Evolutionary conservation across 2,329 filamentous ascomycete genomes (phyloP).

Genomic region (Monosporascus sp.): DNA sequence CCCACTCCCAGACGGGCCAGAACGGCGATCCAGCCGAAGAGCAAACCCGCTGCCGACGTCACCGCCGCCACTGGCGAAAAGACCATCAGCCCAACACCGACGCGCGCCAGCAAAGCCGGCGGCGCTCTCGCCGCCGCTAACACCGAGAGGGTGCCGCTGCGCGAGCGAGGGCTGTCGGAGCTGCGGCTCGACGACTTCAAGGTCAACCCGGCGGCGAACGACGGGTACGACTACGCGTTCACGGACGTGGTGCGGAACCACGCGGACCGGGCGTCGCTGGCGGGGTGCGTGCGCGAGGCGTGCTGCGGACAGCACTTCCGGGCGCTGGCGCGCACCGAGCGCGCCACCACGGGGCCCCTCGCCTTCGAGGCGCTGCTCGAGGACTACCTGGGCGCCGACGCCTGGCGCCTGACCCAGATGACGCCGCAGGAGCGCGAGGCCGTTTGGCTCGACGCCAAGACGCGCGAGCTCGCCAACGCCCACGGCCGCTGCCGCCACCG

Average conservation of each 20-base stretch:
- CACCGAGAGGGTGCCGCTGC: conserved; percentile 39
- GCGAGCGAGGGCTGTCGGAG: conserved; percentile 49
- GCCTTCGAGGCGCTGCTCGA: conserved; percentile 40
- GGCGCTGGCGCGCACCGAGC: conserved; percentile 53
- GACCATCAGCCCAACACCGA: conserved; percentile 1
- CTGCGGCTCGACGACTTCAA: conserved; percentile 72
- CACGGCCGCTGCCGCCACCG: conserved; percentile 73
- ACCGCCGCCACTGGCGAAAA: conserved; percentile 9
- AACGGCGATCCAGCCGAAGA: conserved; percentile 3
- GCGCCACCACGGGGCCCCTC: conserved; percentile 25
- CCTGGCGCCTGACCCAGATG: conserved; percentile 56
- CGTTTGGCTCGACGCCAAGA: conserved; percentile 70
- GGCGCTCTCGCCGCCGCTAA: neutral
- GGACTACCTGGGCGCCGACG: conserved; percentile 50
- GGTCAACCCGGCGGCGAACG: conserved; percentile 67
- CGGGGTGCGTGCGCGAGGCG: conserved; percentile 66
- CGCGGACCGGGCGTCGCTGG: conserved; percentile 62
- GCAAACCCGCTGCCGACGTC: conserved; percentile 8
- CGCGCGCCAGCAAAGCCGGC: conserved; percentile 7
- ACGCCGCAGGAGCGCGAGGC: conserved; percentile 55
- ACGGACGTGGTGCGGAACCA: conserved; percentile 67
- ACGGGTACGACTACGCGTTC: conserved; percentile 68
- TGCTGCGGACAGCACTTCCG: conserved; percentile 74
- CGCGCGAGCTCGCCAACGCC: conserved; percentile 64
- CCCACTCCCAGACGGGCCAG: conserved; percentile 2